Conservation (phyloP, 2,329 filamentous ascomycete species). For the Trichophyton verrucosum region DNA sequence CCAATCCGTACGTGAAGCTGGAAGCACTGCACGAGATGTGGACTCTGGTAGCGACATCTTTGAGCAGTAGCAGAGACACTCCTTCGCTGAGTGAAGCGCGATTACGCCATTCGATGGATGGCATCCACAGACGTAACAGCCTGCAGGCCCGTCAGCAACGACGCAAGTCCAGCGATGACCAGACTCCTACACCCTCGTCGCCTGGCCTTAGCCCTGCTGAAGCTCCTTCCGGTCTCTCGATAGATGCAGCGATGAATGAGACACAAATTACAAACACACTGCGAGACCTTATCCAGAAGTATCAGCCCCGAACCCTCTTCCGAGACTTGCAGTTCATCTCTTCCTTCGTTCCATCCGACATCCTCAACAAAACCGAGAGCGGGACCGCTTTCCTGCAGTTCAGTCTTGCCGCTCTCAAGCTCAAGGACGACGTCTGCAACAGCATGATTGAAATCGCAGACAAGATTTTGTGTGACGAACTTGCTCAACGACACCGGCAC, state of each 20-base stretch:
- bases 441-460: slow-evolving; percentile 70
- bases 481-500: slow-evolving; percentile 24
- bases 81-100: slow-evolving; percentile 6
- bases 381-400: slow-evolving; percentile 83
- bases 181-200: slow-evolving; percentile 11
- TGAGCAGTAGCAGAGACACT: slow-evolving; percentile 27
- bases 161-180: slow-evolving; percentile 3
- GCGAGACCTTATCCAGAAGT: slow-evolving; percentile 53
- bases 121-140: slow-evolving; percentile 10
- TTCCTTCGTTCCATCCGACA: slow-evolving; percentile 46
- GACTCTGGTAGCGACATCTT: slow-evolving; percentile 63
- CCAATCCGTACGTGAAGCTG: slow-evolving; percentile 77
- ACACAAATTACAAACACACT: slow-evolving; percentile 52
- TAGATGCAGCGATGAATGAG: slow-evolving; percentile 46
- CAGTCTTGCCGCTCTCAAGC: slow-evolving; percentile 69
- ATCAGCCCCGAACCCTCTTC: slow-evolving; percentile 69
- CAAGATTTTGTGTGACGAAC: slow-evolving; percentile 49
- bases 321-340: slow-evolving; percentile 64
- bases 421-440: slow-evolving; percentile 77
- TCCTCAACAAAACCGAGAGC: slow-evolving; percentile 45
- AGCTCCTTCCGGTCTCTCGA: slow-evolving; percentile 20
- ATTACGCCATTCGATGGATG: slow-evolving; percentile 28
- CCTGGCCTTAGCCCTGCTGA: slow-evolving; percentile 11
- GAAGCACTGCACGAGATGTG: slow-evolving; percentile 72
- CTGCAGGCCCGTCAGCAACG: slow-evolving; percentile 10